Base-by-base conservation (phyloP, 495 filamentous ascomycete species). In the Aspergillus cristatus region DNA sequence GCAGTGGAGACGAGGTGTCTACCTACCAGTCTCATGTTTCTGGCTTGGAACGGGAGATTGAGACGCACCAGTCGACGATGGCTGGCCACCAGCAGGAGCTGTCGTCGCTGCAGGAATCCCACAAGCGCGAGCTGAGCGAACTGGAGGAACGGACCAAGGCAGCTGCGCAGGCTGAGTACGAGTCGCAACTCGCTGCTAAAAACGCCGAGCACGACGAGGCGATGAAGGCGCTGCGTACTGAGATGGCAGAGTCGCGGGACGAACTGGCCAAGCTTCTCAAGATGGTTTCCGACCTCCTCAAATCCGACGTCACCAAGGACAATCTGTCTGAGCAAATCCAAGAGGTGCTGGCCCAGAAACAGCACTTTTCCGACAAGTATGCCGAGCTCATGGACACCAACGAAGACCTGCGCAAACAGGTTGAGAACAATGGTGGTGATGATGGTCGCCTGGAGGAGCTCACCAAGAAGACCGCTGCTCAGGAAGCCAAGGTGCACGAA, bases 211-310 rank as follows among this genome's bases (percentile, higher is more conserved):
- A 88, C 47, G 68, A 80, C 14, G 63, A 72, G 40, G 66, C 71
- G 10, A 64, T 86, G 47, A 60, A 71, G 35, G 43, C 69, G 11
- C 64, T 94, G 29, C 72, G 87, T 51, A 64, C 67, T 22, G 82
- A 93, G 13, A 77, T 88, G 32, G 54, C 70, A 4, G 79, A 81
- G 42, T 81, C 83, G 24, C 77, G 82, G 34, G 70, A 79, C 37
- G 78, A 86, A 36, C 62, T 89, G 37, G 71, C 71, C 31, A 78
- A 75, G 39, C 61, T 88, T 15, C 57, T 79, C 20, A 48, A 57
- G 25, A 60, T 59, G 34, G 63, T 75, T 5, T 68, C 74, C 2
- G 37, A 48, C n/a, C 57, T 72, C 6, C 59, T 78, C 38, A 62
- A 69, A 17, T 63, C 71, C 1, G 69, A 75, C 47, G 58, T 70